Percentiles rank a stretch among this genome's conserved stretches.
These are phyloP conservation scores for Dipteronia dyeriana DNA, from an alignment of 345 rosid species.

Conservation along the genomic window DNA sequence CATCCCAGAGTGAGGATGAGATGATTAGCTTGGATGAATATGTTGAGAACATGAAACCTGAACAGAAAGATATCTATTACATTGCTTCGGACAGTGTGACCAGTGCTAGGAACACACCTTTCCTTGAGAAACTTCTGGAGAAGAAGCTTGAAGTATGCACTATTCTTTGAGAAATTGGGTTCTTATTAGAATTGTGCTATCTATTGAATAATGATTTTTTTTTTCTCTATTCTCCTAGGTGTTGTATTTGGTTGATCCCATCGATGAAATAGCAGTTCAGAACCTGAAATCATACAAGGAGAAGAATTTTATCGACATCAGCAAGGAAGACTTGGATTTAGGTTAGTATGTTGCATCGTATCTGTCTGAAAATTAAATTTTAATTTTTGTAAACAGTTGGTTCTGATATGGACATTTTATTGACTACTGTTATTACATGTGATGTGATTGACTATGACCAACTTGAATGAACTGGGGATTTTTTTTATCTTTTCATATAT, in stretches of 20 bases:
- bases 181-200: conserved; percentile 7
- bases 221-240: conserved; percentile 46
- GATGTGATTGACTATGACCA: background rate
- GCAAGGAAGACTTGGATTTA: conserved; percentile 97
- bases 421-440: background rate
- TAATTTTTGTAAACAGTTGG: background rate
- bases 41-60: conserved; percentile 94
- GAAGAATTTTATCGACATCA: conserved; percentile 90
- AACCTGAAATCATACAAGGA: conserved; percentile 90
- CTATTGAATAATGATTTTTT: conserved; percentile 9
- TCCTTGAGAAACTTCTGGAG: conserved; percentile 86
- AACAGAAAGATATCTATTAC: conserved; percentile 88
- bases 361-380: background rate
- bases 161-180: conserved; percentile 13
- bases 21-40: conserved; percentile 98
- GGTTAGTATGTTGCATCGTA: conserved; percentile 43
- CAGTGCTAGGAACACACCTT: conserved; percentile 92
- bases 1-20: conserved; percentile 92
- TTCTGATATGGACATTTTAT: background rate
- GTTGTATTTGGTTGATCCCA: conserved; percentile 82
- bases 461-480: background rate
- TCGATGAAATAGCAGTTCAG: conserved; percentile 93
- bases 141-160: conserved; percentile 80
- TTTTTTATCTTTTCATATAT: background rate
- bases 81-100: conserved; percentile 87